Percentiles rank a stretch among this genome's conserved stretches.
Evolutionary conservation across 2,329 filamentous ascomycete genomes (phyloP).

Genomic region (Colletotrichum cereale): DNA sequence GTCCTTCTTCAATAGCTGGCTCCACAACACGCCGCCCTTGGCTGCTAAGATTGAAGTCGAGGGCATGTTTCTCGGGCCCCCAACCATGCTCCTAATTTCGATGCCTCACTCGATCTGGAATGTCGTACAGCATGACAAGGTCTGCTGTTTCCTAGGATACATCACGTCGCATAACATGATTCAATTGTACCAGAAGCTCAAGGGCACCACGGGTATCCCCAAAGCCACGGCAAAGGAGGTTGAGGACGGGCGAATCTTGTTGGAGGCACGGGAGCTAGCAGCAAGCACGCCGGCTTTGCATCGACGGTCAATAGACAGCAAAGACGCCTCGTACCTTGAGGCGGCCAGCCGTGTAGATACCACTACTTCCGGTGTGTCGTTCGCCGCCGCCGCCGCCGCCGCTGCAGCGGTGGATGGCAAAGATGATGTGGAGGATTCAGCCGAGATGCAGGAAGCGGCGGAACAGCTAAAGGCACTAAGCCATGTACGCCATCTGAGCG

Average conservation of each 20-base stretch:
- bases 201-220: slow-evolving; percentile 60
- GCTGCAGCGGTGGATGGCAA: slow-evolving; percentile 51
- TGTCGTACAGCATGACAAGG: slow-evolving; percentile 74
- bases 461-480: slow-evolving; percentile 76
- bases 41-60: slow-evolving; percentile 72
- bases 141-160: slow-evolving; percentile 74
- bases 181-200: slow-evolving; percentile 70
- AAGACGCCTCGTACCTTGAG: slow-evolving; percentile 37
- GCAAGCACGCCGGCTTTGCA: slow-evolving; percentile 51
- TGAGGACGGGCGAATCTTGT: slow-evolving; percentile 68
- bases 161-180: slow-evolving; percentile 77
- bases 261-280: slow-evolving; percentile 64
- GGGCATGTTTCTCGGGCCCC: slow-evolving; percentile 76
- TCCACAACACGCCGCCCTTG: slow-evolving; percentile 69
- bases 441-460: slow-evolving; percentile 76
- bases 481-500: slow-evolving; percentile 64
- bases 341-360: slow-evolving; percentile 28
- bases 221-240: slow-evolving; percentile 64
- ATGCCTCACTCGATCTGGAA: slow-evolving; percentile 75
- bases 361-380: slow-evolving; percentile 25
- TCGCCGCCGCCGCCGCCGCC: slow-evolving; percentile 33
- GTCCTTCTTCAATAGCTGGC: slow-evolving; percentile 75
- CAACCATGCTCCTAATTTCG: slow-evolving; percentile 75
- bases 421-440: slow-evolving; percentile 71
- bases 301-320: slow-evolving; percentile 35